Base-by-base conservation (phyloP, 202 grass and related monocot genomes). In the Hordeum pubiflorum region DNA sequence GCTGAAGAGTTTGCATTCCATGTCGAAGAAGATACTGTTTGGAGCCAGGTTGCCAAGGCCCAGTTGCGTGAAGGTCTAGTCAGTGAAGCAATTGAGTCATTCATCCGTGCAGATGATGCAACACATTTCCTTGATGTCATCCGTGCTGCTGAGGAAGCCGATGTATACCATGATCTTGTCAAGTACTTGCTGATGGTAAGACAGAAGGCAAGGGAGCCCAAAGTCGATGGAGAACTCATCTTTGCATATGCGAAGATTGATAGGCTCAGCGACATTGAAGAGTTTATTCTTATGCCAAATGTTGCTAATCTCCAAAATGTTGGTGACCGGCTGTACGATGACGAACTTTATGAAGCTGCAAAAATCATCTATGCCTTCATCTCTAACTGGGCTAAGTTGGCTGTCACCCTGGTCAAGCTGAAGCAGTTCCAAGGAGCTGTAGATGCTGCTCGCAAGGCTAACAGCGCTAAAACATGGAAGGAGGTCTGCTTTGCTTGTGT, bases 401-500 rank as follows among this genome's bases (percentile, higher is more conserved):
- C 94, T 83, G 85, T 93, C 60, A 94, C 94, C 50, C 80, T 97
- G 23, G 94, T 97, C 83, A 97, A 97, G 88, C 81, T 97, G 78
- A 97, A 94, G 81, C 94, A 94, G 87, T 97, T 97, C 87, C 94
- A 97, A 86, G 94, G 94, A 67, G 94, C 94, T 40, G 94, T 97
- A 76, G 94, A 97, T 94, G 94, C 94, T 85, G 89, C 91, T 84
- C 91, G 94, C 67, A 94, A 97, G 85, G 94, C 94, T 62, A 97
- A 97, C 79, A 94, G 94, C 26, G 58, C 91, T 56, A 94, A 94
- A 86, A 94, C 94, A 43, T 94, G 94, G 94, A 97, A 97, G 76
- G 94, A 97, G 80, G 94, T 97, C 58, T 97, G 94, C 83, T 97
- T 97, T 91, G 94, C 94, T 69, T 97, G 94, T 94, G 94, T 97